Base-by-base conservation (phyloP, 805 yeast species). In the Candida lessepsii region DNA sequence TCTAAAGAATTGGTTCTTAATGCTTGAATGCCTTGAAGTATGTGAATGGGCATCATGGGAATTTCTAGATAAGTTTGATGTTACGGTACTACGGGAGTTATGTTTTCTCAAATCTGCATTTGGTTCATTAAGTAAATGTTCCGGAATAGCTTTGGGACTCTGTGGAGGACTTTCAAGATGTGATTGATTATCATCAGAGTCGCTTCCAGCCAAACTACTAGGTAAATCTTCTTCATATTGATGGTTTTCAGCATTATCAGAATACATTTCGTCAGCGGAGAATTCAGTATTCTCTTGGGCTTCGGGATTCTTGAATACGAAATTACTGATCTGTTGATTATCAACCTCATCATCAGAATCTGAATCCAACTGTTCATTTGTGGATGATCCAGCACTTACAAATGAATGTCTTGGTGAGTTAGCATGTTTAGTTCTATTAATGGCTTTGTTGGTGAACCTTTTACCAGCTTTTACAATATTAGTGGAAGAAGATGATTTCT, bases 381-480 rank as follows among this genome's bases (percentile, higher is more conserved):
- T 52, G 3, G 60, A 51, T 13, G 66, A 58, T 10, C 50, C 49
- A 19, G 39, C 56, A 40, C 60, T 57, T 27, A 61, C 46, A 23
- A 58, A 53, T 13, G 66, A 48, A 35, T 61, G 58, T 7, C 63
- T 46, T 6, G 56, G 54, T 9, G 50, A 46, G 39, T 44, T 29
- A 9, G 29, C 28, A 11, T 7, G n/a, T 14, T 32, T 30, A 14
- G 9, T 25, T 25, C 39, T 28, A 13, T 33, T 34, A 10, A 25
- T 31, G 20, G 42, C 38, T 13, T 35, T 41, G 14, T 41, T 25
- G 11, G 46, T 48, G 28, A 52, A 44, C 37, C 45, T 53, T 39
- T 48, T 54, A 8, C 58, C 57, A 5, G 61, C 60, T 35, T 56
- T 50, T 29, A 61, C 65, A 24, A 63, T 46, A 46, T 59, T 54